Conservation (phyloP, 805 yeast species). For the Nakazawaea ernobii region DNA sequence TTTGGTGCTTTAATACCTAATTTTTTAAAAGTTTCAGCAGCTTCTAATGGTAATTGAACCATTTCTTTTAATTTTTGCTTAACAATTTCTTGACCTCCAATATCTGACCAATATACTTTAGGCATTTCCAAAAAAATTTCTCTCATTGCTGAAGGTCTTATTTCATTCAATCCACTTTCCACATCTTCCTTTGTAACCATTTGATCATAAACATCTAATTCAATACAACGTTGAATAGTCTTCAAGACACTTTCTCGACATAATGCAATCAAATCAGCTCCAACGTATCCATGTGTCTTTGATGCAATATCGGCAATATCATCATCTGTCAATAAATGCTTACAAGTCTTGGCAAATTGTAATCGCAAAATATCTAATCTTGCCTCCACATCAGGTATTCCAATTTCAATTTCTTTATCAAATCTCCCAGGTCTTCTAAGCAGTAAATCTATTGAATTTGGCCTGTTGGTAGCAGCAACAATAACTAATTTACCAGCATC, state of each 20-base stretch:
- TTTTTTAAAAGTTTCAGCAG: slow-evolving; percentile 65
- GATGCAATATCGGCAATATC: slow-evolving; percentile 62
- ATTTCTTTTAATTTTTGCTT: slow-evolving; percentile 82
- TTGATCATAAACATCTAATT: slow-evolving; percentile 29
- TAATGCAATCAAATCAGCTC: slow-evolving; percentile 88
- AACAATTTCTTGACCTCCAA: slow-evolving; percentile 88
- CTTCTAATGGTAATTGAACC: slow-evolving; percentile 85
- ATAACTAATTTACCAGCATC: slow-evolving; percentile 58
- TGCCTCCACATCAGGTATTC: slow-evolving; percentile 84
- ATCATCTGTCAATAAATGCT: slow-evolving; percentile 42
- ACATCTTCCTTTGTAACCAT: slow-evolving; percentile 53
- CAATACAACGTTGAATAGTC: slow-evolving; percentile 61
- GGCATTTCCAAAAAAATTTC: slow-evolving; percentile 94
- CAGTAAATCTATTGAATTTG: slow-evolving; percentile 64
- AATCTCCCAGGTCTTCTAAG: slow-evolving; percentile 83
- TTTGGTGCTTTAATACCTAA: slow-evolving; percentile 89
- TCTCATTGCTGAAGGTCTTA: slow-evolving; percentile 95
- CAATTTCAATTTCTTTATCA: slow-evolving; percentile 85
- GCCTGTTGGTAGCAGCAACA: slow-evolving; percentile 69
- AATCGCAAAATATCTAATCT: slow-evolving; percentile 66
- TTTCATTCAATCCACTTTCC: slow-evolving; percentile 67
- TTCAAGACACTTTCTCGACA: slow-evolving; percentile 85
- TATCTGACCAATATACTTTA: slow-evolving; percentile 86
- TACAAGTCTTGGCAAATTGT: slow-evolving; percentile 52
- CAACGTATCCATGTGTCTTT: slow-evolving; percentile 94